These are phyloP conservation scores for Schoenoplectus tabernaemontani DNA, from an alignment of 202 grass and related monocot species.

Conservation along the genomic window DNA sequence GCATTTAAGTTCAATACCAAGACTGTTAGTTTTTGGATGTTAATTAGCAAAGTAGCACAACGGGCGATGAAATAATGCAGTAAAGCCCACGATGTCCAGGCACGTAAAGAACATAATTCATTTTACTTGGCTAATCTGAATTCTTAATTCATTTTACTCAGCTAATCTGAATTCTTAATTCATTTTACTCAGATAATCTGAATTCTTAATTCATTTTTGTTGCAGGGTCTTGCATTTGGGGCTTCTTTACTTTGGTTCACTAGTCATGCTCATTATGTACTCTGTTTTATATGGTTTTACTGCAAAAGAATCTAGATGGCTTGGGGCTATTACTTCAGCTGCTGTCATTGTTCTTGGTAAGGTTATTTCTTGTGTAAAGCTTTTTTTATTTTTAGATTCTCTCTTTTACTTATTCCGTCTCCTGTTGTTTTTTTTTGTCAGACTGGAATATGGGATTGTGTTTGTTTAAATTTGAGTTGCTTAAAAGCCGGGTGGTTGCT, in stretches of 20 bases:
- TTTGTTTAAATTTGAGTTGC: constrained; percentile 88
- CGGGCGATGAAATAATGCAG: background rate
- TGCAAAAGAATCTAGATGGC: constrained; percentile 83
- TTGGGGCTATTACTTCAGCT: constrained; percentile 85
- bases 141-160: constrained; percentile 20
- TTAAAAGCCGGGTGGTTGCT: constrained; percentile 73
- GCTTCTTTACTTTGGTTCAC: constrained; percentile 77
- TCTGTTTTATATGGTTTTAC: constrained; percentile 85
- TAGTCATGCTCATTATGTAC: constrained; percentile 75
- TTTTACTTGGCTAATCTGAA: constrained; percentile 23
- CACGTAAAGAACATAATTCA: constrained; percentile 6
- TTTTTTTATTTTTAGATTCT: constrained; percentile 13
- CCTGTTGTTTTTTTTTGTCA: constrained; percentile 37
- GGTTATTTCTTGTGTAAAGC: constrained; percentile 21
- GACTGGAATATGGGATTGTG: constrained; percentile 95
- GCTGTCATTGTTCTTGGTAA: constrained; percentile 95
- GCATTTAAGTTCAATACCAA: background rate
- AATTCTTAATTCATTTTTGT: constrained; percentile 23
- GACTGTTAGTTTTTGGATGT: background rate
- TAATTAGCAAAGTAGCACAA: background rate
- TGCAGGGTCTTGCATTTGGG: constrained; percentile 73
- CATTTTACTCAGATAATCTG: constrained; percentile 22
- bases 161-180: constrained; percentile 8
- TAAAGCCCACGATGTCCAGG: background rate
- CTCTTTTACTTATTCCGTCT: background rate